phyloP scores from a whole-genome alignment of 2,329 filamentous ascomycete species.

The Penicillium decumbens region DNA sequence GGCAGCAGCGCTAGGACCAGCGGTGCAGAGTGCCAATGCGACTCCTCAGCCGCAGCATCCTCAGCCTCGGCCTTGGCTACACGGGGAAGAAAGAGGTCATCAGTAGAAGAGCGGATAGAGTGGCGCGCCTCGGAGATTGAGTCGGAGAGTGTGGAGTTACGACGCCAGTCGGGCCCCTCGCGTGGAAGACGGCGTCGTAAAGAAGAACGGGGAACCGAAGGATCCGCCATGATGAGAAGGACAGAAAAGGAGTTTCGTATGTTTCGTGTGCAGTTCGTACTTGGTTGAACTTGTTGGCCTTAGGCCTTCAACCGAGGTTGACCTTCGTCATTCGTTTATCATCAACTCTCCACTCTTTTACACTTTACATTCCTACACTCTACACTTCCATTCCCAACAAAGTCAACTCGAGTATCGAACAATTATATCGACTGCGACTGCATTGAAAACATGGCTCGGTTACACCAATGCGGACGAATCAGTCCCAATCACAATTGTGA shows the following conservation, averaged over 20 bases:
- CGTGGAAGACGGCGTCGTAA: constrained; percentile 15
- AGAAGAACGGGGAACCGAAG: neutral
- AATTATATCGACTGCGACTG: neutral
- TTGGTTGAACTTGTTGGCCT: too few relatives aligned
- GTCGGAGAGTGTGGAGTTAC: constrained; percentile 75
- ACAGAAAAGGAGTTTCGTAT: constrained; percentile 1
- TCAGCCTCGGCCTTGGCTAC: constrained; percentile 36
- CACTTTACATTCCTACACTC: neutral
- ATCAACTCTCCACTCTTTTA: neutral
- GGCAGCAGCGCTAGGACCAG: constrained; percentile 79
- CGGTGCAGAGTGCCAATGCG: constrained; percentile 74
- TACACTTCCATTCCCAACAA: too few relatives aligned
- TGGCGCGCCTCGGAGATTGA: constrained; percentile 64
- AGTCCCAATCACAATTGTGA: neutral
- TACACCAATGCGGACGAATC: neutral
- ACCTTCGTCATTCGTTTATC: neutral
- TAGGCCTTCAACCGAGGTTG: constrained; percentile 11
- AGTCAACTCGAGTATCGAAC: too few relatives aligned
- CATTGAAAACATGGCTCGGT: neutral
- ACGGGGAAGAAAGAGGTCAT: constrained; percentile 62
- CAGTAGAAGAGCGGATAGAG: constrained; percentile 61
- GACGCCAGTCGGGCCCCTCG: constrained; percentile 43
- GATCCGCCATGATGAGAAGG: constrained; percentile 12
- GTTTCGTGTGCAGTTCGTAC: constrained; percentile 8
- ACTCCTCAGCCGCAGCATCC: constrained; percentile 50